These are phyloP conservation scores for Boletus reticuloceps DNA, from an alignment of 768 basidiomycete species.

Conservation along the genomic window DNA sequence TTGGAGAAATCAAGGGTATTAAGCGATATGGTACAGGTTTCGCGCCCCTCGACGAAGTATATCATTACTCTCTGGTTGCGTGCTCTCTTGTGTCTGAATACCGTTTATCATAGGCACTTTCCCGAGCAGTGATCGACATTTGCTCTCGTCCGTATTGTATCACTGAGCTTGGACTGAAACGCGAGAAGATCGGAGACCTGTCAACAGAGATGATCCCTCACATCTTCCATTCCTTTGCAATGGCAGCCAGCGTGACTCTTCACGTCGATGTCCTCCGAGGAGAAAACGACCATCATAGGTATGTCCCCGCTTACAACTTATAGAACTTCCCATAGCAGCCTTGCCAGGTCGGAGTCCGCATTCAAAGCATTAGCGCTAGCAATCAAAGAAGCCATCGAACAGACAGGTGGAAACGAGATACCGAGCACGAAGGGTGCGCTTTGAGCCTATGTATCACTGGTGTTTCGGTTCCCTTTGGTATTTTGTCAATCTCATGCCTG, in stretches of 20 bases:
- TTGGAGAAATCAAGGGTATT: conserved; percentile 94
- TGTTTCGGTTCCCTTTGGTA: neutral
- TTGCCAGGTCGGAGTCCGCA: conserved; percentile 84
- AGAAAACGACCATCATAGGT: conserved; percentile 98
- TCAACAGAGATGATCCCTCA: conserved; percentile 99
- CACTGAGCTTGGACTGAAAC: conserved; percentile 80
- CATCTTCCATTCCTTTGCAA: conserved; percentile 97
- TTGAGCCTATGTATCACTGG: conserved; percentile 23
- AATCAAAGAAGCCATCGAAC: conserved; percentile 90
- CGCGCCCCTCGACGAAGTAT: conserved; percentile 94
- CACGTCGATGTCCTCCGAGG: conserved; percentile 94
- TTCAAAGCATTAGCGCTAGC: conserved; percentile 98
- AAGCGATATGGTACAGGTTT: conserved; percentile 94
- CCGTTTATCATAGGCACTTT: conserved; percentile 68
- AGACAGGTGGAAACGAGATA: conserved; percentile 85
- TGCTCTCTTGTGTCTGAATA: neutral
- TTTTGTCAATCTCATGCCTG: neutral
- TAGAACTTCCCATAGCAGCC: neutral
- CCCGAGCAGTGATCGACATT: conserved; percentile 96
- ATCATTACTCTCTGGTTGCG: conserved; percentile 1
- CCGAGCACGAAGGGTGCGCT: conserved; percentile 98
- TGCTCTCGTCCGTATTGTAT: conserved; percentile 97
- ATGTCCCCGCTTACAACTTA: conserved; percentile 21
- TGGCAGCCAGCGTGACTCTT: conserved; percentile 89
- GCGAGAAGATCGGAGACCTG: conserved; percentile 92